Conservation (phyloP, 345 rosid species). For the Alliaria petiolata region DNA sequence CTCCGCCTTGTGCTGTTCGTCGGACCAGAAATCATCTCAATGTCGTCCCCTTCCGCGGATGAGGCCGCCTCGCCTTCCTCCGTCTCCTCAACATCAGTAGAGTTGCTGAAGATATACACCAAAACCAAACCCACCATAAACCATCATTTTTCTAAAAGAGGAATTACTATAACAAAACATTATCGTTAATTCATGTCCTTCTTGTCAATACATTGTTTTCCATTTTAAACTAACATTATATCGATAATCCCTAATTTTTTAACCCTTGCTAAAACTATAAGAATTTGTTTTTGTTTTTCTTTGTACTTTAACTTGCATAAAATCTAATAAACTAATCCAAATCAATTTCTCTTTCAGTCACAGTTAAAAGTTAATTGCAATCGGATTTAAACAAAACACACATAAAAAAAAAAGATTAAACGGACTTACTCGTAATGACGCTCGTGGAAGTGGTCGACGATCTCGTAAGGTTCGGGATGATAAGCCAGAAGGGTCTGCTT, state of each 20-base stretch:
- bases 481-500: conserved; percentile 34
- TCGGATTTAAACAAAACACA: background rate
- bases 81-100: conserved; percentile 20
- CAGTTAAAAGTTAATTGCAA: background rate
- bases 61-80: background rate
- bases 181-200: background rate
- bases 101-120: conserved; percentile 23
- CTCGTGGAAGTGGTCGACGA: conserved; percentile 43
- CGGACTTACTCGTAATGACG: conserved; percentile 28
- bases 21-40: conserved; percentile 19
- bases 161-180: background rate
- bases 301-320: background rate
- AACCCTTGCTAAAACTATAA: background rate
- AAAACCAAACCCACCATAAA: conserved; percentile 6
- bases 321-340: background rate
- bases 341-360: background rate
- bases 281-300: background rate
- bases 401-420: background rate
- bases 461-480: conserved; percentile 41
- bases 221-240: background rate
- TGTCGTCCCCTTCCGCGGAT: conserved; percentile 3
- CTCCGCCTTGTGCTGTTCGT: conserved; percentile 54
- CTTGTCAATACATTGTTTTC: background rate
- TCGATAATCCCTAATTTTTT: background rate
- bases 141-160: background rate